Base-by-base conservation (phyloP, 2,329 filamentous ascomycete genomes). In the Trichoderma aggressivum region DNA sequence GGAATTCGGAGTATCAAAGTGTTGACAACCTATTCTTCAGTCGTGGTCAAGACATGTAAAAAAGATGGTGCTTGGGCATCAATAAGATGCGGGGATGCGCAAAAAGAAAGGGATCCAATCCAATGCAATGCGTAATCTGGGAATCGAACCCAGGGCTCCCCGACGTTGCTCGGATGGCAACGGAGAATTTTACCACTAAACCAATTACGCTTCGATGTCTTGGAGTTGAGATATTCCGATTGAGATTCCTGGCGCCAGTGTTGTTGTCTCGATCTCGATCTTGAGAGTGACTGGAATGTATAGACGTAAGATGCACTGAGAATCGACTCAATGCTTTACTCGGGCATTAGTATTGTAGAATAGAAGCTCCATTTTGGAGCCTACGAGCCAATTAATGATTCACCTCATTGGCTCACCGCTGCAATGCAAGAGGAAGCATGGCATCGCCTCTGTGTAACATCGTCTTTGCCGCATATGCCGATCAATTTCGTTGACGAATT, bases 151-250 rank as follows among this genome's bases (percentile, higher is more conserved):
- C 72, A 73, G 72, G 72, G 72, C 70, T 71, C 70, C 70, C 70
- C 70, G 70, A 71, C 70, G 70, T 56, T 71, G 70, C 62, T 36
- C 69, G 61, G 71, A 72, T 73, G 72, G 72, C 72, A 73, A 73
- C 72, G 72, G 72, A 73, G 72, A 73, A 73, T 73, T 73, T 73
- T 73, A 73, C 72, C 72, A 73, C 72, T 73, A 73, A 73, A 73
- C 72, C 72, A 73, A 73, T 72, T 71, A 73, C 72, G 72, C 72
- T 72, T 55, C 6, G 59, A 63, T 70, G 24, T 7, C 1, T n/a
- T n/a, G 18, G 3, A 0, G 7, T 0, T 0, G 8, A n/a, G 5
- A 39, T 61, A 36, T 61, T 50, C 36, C 30, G 3, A 24, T 26
- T 66, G 5, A 56, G 47, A 66, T 65, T n/a, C 47, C 36, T 28